A percentile compares a stretch with the other conserved stretches of the same genome.
Evolutionary conservation across 768 basidiomycete species (phyloP).

Genomic region (Lactifluus subvellereus): DNA sequence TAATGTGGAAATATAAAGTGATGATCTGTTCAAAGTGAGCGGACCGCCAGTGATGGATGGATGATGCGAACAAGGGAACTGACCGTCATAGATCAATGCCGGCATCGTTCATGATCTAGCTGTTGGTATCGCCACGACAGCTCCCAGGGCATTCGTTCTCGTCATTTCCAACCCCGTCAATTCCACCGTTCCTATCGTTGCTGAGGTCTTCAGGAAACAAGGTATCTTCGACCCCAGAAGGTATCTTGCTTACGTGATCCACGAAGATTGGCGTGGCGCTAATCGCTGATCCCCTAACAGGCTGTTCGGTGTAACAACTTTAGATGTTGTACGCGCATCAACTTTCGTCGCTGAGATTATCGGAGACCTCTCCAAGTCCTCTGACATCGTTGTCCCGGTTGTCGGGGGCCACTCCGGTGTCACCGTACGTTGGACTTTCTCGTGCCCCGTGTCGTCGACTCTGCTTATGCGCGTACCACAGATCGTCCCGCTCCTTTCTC

Average conservation of each 20-base stretch:
- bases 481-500: conserved; percentile 93
- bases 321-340: conserved; percentile 97
- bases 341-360: conserved; percentile 85
- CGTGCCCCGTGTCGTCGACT: neutral
- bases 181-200: conserved; percentile 96
- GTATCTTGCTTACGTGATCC: conserved; percentile 37
- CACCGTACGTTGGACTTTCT: conserved; percentile 48
- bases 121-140: conserved; percentile 72
- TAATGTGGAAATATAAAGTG: conserved; percentile 42
- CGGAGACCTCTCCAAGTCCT: conserved; percentile 54
- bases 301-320: conserved; percentile 94
- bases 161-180: conserved; percentile 99
- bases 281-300: conserved; percentile 37
- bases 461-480: conserved; percentile 27
- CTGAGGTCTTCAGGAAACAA: conserved; percentile 90
- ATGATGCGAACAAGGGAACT: conserved; percentile 4
- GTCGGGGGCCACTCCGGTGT: conserved; percentile 94
- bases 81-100: conserved; percentile 76
- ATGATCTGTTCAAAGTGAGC: conserved; percentile 89
- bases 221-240: conserved; percentile 88
- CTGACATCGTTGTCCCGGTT: conserved; percentile 74
- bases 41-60: neutral
- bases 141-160: conserved; percentile 87
- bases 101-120: conserved; percentile 94
- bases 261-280: neutral